Percentiles rank a stretch among this genome's conserved stretches.
Conservation (phyloP, 2,329 filamentous ascomycete species). For the Colletotrichum gigasporum region DNA sequence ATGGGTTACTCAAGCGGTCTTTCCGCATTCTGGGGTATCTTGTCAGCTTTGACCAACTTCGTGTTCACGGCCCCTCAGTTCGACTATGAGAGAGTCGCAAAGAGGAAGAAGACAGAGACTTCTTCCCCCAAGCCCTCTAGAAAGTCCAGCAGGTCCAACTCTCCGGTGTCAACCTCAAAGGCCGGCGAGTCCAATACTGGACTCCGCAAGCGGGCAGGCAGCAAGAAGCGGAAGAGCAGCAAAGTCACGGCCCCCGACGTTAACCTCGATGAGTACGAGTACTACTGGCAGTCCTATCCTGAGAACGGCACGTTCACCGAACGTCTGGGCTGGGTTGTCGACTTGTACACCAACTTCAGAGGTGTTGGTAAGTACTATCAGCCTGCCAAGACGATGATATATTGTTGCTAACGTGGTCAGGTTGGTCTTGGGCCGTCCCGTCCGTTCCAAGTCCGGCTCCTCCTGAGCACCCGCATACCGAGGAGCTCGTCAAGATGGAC, state of each 20-base stretch:
- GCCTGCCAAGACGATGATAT: not conserved
- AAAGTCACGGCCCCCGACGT: conserved; percentile 17
- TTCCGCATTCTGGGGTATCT: conserved; percentile 58
- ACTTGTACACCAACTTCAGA: conserved; percentile 64
- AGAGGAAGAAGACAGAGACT: conserved; percentile 37
- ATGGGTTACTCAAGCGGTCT: conserved; percentile 61
- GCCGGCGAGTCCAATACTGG: not conserved
- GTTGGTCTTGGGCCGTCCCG: conserved; percentile 67
- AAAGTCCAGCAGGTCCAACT: conserved; percentile 11
- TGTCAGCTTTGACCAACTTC: conserved; percentile 59
- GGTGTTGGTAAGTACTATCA: conserved; percentile 55
- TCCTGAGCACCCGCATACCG: conserved; percentile 50
- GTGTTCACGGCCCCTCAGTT: conserved; percentile 66
- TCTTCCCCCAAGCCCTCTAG: conserved; percentile 1
- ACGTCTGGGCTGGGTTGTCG: conserved; percentile 64
- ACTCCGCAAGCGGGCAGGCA: conserved; percentile 15
- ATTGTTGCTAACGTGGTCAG: conserved; percentile 41
- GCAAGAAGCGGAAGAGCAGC: conserved; percentile 11
- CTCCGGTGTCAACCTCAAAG: not conserved
- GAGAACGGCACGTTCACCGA: conserved; percentile 55
- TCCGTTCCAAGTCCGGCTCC: conserved; percentile 55
- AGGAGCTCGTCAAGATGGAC: conserved; percentile 50
- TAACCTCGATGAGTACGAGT: conserved; percentile 48
- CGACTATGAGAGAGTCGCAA: conserved; percentile 61
- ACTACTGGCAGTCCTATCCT: conserved; percentile 70